Evolutionary conservation across 1,284 basidiomycete genomes (phyloP), one percentile per base, ranked within the genome.

Genomic region (Ustilago loliicola): DNA sequence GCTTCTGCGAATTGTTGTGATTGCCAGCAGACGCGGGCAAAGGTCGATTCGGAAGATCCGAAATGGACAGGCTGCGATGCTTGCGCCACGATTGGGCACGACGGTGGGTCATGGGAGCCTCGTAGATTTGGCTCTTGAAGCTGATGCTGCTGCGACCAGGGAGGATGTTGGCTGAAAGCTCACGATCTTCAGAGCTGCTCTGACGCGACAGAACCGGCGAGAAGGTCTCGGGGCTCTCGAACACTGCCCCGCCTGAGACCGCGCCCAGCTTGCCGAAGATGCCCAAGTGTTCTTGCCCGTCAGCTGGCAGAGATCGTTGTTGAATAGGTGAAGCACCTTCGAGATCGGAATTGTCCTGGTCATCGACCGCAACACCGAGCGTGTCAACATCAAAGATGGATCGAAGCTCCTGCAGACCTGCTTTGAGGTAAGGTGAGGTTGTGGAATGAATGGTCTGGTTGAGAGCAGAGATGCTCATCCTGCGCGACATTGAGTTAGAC

Each of bases 371-470:
- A 15, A 29, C 48, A 23, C 74, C 69, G 13, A 77, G 62, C 3
- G 75, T 67, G 42, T 81, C 80, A 29, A 81, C 80, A 48, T 81
- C 80, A 70, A 81, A 81, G 54, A 81, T 81, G 58, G 74, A 77
- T 29, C 78, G 56, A 36, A 81, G 62, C 47, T 81, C 80, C 57
- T 81, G 75, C n/a, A 81, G 61, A 15, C 80, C 80, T 10, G 80
- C 80, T 32, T 73, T 72, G 52, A 81, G 71, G 34, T 74, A 80
- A 7, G 80, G 80, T 30, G 78, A 66, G 2, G 80, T 70, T 1
- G 75, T 72, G 38, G 75, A 77, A 8, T 73, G 73, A 5, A 77
- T 38, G 30, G 74, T 72, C 11, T 72, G 63, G 34, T 73, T 73
- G 29, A 72, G 40, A 5, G 75, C 69, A 23, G 53, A 61, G 54